Conservation (phyloP, 2,329 filamentous ascomycete species). For the Penicillium sp. region DNA sequence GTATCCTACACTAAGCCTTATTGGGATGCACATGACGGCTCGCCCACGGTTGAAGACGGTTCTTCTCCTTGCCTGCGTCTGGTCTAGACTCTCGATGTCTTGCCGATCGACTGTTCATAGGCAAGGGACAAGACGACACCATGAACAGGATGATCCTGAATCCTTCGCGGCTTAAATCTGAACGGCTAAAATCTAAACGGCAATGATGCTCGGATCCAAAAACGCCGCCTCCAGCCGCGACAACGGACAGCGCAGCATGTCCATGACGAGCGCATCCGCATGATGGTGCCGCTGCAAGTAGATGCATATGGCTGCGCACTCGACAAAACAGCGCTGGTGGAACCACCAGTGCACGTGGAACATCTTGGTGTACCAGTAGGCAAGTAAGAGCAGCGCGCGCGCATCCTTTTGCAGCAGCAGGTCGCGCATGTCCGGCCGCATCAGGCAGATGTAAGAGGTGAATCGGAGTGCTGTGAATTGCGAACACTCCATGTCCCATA, state of each 20-base stretch:
- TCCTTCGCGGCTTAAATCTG: no score
- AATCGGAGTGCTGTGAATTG: constrained; percentile 6
- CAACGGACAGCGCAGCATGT: constrained; percentile 4
- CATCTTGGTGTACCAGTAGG: constrained; percentile 55
- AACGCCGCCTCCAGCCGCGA: background rate
- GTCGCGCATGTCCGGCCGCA: constrained; percentile 30
- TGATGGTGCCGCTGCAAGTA: constrained; percentile 34
- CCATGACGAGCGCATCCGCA: background rate
- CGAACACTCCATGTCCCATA: constrained; percentile 16
- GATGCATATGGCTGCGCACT: constrained; percentile 50
- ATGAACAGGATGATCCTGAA: no score
- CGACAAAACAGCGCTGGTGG: constrained; percentile 42
- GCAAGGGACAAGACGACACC: no score
- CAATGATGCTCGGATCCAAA: no score
- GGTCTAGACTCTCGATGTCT: no score
- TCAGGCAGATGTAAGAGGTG: constrained; percentile 11
- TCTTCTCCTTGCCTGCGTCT: no score
- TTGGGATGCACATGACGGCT: no score
- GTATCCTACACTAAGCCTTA: no score
- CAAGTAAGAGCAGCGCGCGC: constrained; percentile 52
- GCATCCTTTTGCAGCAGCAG: constrained; percentile 52
- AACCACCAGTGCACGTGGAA: constrained; percentile 49
- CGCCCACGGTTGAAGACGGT: no score
- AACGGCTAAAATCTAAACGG: no score
- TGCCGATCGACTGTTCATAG: no score